Evolutionary conservation across 2,329 filamentous ascomycete genomes (phyloP).

Genomic region (Nannizzia gypsea): DNA sequence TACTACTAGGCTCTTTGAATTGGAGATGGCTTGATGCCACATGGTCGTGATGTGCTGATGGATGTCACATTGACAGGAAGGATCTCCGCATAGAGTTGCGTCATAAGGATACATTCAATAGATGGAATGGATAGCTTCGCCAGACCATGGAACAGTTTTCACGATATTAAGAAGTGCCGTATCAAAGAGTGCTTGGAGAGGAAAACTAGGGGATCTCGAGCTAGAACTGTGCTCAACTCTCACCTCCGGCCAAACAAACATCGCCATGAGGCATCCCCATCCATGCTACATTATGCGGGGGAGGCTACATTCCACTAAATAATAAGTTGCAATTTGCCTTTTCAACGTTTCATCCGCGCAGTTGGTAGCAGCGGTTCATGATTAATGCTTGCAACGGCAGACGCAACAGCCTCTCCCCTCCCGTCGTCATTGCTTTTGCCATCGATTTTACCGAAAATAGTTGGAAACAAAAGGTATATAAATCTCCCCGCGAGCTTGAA

Average conservation of each 20-base stretch:
- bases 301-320: neutral
- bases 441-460: neutral
- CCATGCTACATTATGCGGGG: neutral
- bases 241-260: neutral
- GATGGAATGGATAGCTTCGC: neutral
- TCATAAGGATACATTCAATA: neutral
- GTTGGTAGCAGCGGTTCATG: neutral
- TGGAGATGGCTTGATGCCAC: neutral
- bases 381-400: neutral
- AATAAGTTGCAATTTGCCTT: neutral
- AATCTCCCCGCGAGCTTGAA: no score
- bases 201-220: neutral
- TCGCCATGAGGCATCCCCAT: neutral
- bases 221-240: neutral
- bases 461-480: no score
- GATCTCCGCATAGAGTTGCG: neutral
- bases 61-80: neutral
- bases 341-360: slow-evolving; percentile 2
- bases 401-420: neutral
- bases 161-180: neutral
- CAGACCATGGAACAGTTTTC: neutral
- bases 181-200: neutral
- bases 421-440: neutral
- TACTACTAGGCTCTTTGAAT: no score
- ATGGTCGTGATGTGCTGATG: neutral